phyloP scores from a whole-genome alignment of 2,329 filamentous ascomycete species.

The Chalara sp. region DNA sequence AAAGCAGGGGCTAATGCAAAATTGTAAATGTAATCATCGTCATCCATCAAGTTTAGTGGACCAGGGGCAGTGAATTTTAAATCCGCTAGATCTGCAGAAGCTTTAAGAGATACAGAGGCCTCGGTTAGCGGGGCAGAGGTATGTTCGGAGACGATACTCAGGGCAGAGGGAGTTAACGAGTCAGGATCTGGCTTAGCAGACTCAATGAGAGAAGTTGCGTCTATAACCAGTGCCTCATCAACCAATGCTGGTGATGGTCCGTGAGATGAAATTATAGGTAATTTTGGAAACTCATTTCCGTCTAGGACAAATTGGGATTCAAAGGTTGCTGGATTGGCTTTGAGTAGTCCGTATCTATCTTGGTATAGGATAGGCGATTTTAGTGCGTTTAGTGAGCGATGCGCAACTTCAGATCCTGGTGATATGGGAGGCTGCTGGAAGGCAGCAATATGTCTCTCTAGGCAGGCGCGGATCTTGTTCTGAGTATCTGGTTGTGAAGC shows the following conservation, averaged over 20 bases:
- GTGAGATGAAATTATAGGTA: not conserved
- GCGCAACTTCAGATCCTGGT: too few species aligned
- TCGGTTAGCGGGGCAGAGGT: not conserved
- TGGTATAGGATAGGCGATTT: not conserved
- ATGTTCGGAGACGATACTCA: not conserved
- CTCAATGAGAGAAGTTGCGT: not conserved
- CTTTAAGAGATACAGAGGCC: not conserved
- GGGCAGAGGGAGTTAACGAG: not conserved
- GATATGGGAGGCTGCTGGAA: too few species aligned
- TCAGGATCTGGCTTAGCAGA: not conserved
- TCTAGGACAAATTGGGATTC: not conserved
- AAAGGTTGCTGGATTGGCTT: not conserved
- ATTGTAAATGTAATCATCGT: too few species aligned
- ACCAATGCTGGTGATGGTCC: too few species aligned
- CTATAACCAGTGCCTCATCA: not conserved
- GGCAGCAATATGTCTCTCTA: too few species aligned
- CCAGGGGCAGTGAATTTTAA: not conserved
- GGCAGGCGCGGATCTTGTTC: too few species aligned
- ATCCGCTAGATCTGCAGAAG: not conserved
- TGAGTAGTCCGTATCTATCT: not conserved
- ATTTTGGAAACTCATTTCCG: not conserved
- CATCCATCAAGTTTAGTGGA: too few species aligned
- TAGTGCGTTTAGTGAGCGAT: too few species aligned
- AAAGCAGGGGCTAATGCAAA: not conserved
- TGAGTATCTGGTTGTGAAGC: too few species aligned